These are phyloP conservation scores for Oidiodendron maius DNA, from an alignment of 495 filamentous ascomycete species.

Conservation along the genomic window DNA sequence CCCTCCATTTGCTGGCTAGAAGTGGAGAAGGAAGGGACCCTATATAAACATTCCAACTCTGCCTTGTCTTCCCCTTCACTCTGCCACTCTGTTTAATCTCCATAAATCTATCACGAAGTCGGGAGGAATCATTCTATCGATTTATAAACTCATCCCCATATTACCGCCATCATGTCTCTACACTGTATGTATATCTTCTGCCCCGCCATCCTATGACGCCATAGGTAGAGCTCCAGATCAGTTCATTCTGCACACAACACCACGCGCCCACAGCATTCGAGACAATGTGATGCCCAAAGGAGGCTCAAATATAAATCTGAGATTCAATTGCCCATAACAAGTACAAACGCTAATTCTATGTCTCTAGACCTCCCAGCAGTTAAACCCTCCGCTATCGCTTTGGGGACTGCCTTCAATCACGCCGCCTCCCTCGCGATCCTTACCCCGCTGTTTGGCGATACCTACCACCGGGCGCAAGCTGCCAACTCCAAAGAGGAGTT, in stretches of 20 bases:
- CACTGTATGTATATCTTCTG: slow-evolving; percentile 51
- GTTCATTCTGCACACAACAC: no score
- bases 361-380: slow-evolving; percentile 81
- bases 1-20: background rate
- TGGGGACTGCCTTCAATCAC: slow-evolving; percentile 95
- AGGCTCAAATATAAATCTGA: slow-evolving; percentile 18
- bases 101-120: slow-evolving; percentile 1
- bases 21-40: background rate
- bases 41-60: slow-evolving; percentile 2
- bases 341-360: slow-evolving; percentile 1
- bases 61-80: slow-evolving; percentile 14
- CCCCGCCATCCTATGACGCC: no score
- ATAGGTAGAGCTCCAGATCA: no score
- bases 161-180: slow-evolving; percentile 46
- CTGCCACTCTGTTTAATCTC: slow-evolving; percentile 16
- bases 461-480: slow-evolving; percentile 87
- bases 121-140: slow-evolving; percentile 1
- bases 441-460: slow-evolving; percentile 85
- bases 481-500: slow-evolving; percentile 97
- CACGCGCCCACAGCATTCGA: no score
- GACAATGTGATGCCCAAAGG: no score
- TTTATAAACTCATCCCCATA: slow-evolving; percentile 13
- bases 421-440: slow-evolving; percentile 74
- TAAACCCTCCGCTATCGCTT: slow-evolving; percentile 95
- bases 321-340: no score